These are phyloP conservation scores for Colletotrichum endophyticum DNA, from an alignment of 2,329 filamentous ascomycete species.

Conservation along the genomic window DNA sequence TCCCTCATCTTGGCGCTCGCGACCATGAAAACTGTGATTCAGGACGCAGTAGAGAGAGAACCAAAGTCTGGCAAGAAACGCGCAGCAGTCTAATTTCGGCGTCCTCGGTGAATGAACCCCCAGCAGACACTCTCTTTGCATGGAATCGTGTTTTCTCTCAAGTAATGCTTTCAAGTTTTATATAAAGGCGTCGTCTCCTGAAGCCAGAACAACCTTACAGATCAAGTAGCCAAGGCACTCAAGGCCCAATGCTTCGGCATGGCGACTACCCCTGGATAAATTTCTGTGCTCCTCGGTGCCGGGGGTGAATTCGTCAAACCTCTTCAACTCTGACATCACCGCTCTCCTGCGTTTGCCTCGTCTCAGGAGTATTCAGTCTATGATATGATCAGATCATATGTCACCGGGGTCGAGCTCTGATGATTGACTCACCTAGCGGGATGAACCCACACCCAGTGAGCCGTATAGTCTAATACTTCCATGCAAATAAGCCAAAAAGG, in stretches of 20 bases:
- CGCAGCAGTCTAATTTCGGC: not conserved
- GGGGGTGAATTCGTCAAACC: not conserved
- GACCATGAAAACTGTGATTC: not conserved
- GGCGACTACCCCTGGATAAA: not conserved
- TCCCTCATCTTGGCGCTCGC: not conserved
- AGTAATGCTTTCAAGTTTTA: rapidly evolving
- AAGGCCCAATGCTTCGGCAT: not conserved
- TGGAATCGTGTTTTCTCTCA: too few relatives aligned
- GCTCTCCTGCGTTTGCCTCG: not conserved
- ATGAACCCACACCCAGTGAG: not conserved
- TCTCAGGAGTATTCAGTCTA: not conserved
- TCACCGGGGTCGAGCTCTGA: rapidly evolving
- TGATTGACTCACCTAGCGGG: rapidly evolving
- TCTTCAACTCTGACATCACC: rapidly evolving
- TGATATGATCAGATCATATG: rapidly evolving
- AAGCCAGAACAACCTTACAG: not conserved
- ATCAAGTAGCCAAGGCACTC: not conserved
- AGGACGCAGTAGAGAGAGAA: not conserved
- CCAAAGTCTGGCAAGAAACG: not conserved
- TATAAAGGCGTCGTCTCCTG: not conserved
- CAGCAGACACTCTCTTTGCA: rapidly evolving
- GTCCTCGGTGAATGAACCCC: not conserved
- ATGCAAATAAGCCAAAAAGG: too few relatives aligned
- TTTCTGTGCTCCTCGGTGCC: not conserved
- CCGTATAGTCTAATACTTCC: too few relatives aligned